Evolutionary conservation across 345 rosid genomes (phyloP).

Genomic region (Psidium guajava): DNA sequence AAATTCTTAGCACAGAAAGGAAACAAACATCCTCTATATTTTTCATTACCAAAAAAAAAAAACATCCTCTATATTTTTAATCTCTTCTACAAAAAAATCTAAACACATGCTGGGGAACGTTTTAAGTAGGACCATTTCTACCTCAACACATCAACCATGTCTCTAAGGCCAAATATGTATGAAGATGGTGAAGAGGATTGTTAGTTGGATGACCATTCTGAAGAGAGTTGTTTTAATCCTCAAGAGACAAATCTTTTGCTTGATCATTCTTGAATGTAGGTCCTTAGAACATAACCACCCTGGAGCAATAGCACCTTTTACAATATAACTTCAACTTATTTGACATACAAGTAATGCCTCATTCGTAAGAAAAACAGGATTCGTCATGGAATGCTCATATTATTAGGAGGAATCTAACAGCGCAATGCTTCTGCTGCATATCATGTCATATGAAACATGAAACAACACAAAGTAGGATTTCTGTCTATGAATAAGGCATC

Average conservation of each 20-base stretch:
- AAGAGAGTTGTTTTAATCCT: background rate
- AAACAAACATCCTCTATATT: background rate
- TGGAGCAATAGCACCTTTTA: background rate
- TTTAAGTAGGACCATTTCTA: background rate
- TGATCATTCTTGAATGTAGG: background rate
- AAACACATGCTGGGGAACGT: background rate
- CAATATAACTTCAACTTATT: background rate
- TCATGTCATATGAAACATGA: background rate
- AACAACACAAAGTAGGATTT: background rate
- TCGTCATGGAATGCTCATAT: background rate
- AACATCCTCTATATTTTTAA: background rate
- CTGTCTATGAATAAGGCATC: background rate
- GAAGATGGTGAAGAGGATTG: background rate
- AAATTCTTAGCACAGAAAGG: background rate
- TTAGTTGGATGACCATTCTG: background rate
- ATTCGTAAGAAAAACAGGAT: background rate
- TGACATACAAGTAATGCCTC: background rate
- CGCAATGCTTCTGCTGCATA: background rate
- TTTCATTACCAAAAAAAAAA: too few species aligned
- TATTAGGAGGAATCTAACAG: background rate
- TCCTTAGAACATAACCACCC: background rate
- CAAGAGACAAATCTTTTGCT: background rate
- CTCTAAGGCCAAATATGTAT: background rate
- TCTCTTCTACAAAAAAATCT: background rate
- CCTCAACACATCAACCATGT: background rate